A percentile compares a stretch with the other conserved stretches of the same genome.
phyloP scores from a whole-genome alignment of 805 yeast species.

The Lipomyces mesembrius region DNA sequence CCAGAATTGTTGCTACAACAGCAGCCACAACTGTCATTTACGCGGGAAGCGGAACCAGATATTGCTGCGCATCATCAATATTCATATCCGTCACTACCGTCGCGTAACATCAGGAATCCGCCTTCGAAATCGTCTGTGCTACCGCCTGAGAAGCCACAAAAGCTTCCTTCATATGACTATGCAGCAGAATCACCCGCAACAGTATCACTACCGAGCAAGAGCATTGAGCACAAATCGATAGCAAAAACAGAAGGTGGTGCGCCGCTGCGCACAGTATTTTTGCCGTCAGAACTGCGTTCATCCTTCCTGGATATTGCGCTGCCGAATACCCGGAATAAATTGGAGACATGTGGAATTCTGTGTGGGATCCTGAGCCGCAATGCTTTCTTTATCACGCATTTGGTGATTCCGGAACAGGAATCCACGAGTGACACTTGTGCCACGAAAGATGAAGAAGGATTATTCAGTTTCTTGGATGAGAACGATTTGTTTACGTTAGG shows the following conservation, averaged over 20 bases:
- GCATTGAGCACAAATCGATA: conserved; percentile 35
- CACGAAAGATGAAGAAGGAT: conserved; percentile 62
- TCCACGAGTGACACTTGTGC: conserved; percentile 66
- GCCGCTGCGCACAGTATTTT: conserved; percentile 57
- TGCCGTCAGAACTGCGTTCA: conserved; percentile 53
- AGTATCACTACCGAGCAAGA: conserved; percentile 14
- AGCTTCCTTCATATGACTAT: conserved; percentile 9
- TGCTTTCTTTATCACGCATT: conserved; percentile 66
- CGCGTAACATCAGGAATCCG: neutral
- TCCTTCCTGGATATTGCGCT: conserved; percentile 55
- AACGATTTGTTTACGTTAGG: conserved; percentile 67
- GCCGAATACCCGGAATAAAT: conserved; percentile 54
- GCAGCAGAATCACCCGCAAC: neutral
- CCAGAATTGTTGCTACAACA: conserved; percentile 16
- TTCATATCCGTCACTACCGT: conserved; percentile 14
- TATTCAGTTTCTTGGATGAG: conserved; percentile 60
- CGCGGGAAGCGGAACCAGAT: neutral
- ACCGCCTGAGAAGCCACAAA: conserved; percentile 9
- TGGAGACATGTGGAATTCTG: conserved; percentile 71
- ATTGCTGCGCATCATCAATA: neutral
- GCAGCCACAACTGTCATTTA: neutral
- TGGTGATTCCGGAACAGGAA: conserved; percentile 66
- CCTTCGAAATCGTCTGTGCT: neutral
- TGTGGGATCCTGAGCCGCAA: conserved; percentile 65
- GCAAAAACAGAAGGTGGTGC: conserved; percentile 60